Evolutionary conservation across 331 rosid species (phyloP), one percentile per base, ranked within the genome.

Genomic region (Arachis monticola): DNA sequence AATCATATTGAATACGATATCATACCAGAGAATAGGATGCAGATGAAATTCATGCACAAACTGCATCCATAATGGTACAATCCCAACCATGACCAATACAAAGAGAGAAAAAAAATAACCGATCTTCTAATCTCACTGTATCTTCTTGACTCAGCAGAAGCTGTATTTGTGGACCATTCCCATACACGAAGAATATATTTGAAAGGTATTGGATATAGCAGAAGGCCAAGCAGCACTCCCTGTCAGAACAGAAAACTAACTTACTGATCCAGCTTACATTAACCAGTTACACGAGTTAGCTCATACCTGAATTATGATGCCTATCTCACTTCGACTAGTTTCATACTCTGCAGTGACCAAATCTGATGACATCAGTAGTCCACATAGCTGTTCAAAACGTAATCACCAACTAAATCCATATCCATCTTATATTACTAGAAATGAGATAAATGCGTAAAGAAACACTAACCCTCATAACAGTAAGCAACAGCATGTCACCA

Each of bases 161-260:
- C 79, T 30, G 76, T 82, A 75, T 70, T 87, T 71, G 77, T 70
- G 58, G 70, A 87, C 85, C 72, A 78, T 74, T 88, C 88, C 97
- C 91, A 85, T 69, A 85, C 47, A 73, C 69, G 90, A 75, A 81
- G 86, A 64, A 83, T 67, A 85, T 64, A 83, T 83, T 85, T 90
- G 79, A 88, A 92, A 83, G 81, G 85, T 78, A 85, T 1, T 17
- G 97, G 91, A 73, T 84, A 90, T 44, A 92, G 86, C 83, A 95
- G 87, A 81, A 94, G 95, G 72, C 99, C 97, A 79, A 92, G 90
- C 79, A 95, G 81, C 84, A 92, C 56, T 60, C 97, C 99, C 99
- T 95, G 86, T 84, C 87, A 51, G 47, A 81, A 79, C 61, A 75
- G 66, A 44, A 70, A 80, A 83, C 73, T 41, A 74, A n/a, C 62